Conservation (phyloP, 78 protist genomes). For the Salpingoeca rosetta region DNA sequence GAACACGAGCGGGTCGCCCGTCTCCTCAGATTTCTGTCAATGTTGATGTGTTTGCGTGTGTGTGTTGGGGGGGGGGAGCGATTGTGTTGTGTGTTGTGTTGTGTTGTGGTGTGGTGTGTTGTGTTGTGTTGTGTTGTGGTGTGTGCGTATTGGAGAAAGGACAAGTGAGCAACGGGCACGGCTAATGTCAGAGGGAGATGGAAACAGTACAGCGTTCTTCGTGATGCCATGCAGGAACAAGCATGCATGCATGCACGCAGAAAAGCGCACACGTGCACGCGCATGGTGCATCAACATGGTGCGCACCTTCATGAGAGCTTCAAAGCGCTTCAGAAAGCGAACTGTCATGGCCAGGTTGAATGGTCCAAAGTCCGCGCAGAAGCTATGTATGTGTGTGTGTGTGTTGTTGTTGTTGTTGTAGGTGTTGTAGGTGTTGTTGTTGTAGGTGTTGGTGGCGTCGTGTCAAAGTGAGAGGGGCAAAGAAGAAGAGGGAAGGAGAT, state of each 20-base stretch:
- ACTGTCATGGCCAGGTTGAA: conserved; percentile 39
- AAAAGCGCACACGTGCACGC: too few species aligned
- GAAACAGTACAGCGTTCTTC: too few species aligned
- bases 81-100: neutral
- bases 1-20: neutral
- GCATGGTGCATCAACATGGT: too few species aligned
- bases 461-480: too few species aligned
- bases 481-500: too few species aligned
- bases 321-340: too few species aligned
- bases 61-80: neutral
- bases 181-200: too few species aligned
- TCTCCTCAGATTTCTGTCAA: neutral
- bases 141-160: neutral
- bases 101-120: neutral
- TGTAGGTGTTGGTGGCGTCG: too few species aligned
- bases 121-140: neutral
- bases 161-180: neutral
- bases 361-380: conserved; percentile 80
- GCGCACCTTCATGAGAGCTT: too few species aligned
- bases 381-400: neutral
- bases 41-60: neutral
- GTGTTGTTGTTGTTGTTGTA: neutral
- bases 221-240: too few species aligned
- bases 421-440: neutral
- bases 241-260: too few species aligned